phyloP scores from a whole-genome alignment of 1,284 basidiomycete species.

The Phlebopus sp. region DNA sequence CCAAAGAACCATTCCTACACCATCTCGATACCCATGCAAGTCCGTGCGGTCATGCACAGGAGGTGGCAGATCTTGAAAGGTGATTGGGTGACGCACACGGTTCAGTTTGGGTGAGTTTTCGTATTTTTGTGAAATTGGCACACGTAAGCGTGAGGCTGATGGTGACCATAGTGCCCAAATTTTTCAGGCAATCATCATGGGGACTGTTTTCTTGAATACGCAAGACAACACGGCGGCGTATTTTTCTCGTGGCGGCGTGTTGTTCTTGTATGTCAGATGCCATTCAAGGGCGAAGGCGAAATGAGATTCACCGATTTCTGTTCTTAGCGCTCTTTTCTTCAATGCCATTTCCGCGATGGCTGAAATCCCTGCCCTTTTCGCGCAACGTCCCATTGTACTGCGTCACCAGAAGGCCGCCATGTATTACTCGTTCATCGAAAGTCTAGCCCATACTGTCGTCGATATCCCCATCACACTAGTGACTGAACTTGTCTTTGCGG shows the following conservation, averaged over 20 bases:
- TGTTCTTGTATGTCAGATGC: conserved; percentile 52
- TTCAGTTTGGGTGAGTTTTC: conserved; percentile 34
- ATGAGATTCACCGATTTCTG: conserved; percentile 10
- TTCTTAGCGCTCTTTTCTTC: conserved; percentile 16
- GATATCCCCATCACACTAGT: conserved; percentile 52
- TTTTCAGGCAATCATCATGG: conserved; percentile 69
- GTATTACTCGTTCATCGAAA: conserved; percentile 50
- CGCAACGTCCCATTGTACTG: conserved; percentile 55
- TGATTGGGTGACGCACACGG: conserved; percentile 40
- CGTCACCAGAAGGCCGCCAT: conserved; percentile 46
- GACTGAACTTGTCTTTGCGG: conserved; percentile 40
- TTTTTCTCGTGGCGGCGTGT: conserved; percentile 80
- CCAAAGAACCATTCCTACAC: conserved; percentile 41
- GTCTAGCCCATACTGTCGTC: conserved; percentile 56
- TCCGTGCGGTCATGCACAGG: conserved; percentile 57
- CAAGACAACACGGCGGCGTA: conserved; percentile 59
- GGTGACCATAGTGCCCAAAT: conserved; percentile 36
- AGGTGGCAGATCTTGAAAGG: conserved; percentile 64
- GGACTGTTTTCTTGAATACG: conserved; percentile 69
- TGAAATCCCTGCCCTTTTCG: conserved; percentile 43
- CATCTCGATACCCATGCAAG: conserved; percentile 53
- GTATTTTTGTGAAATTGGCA: neutral
- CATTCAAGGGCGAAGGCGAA: neutral
- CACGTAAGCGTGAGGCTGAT: neutral
- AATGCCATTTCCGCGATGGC: conserved; percentile 6